Conservation (phyloP, 345 rosid genomes). For the Syzygium aromaticum region DNA sequence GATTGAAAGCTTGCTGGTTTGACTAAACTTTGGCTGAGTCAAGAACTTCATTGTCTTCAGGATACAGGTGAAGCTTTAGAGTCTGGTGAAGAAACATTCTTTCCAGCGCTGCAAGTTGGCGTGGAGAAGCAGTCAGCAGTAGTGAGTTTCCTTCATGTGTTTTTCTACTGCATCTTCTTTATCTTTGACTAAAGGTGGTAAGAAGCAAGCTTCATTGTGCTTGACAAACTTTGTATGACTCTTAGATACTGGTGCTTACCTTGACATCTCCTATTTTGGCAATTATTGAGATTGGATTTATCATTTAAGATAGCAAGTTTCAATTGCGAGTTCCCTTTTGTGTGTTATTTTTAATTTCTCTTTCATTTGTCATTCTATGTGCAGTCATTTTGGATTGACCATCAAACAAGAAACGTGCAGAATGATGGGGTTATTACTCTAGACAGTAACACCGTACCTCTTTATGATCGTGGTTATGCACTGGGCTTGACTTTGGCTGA, state of each 20-base stretch:
- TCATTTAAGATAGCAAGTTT: neutral
- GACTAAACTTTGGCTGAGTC: neutral
- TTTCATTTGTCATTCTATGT: slow-evolving; percentile 10
- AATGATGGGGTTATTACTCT: slow-evolving; percentile 23
- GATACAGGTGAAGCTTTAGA: slow-evolving; percentile 48
- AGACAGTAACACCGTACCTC: slow-evolving; percentile 53
- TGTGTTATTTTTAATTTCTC: neutral
- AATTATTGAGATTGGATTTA: neutral
- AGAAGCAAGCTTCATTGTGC: neutral
- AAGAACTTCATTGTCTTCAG: slow-evolving; percentile 27
- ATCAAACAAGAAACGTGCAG: slow-evolving; percentile 30
- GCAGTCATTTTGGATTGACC: slow-evolving; percentile 90
- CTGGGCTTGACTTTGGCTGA: slow-evolving; percentile 68
- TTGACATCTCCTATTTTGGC: neutral
- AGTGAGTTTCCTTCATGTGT: slow-evolving; percentile 30
- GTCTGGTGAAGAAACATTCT: slow-evolving; percentile 83
- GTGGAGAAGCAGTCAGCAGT: slow-evolving; percentile 57
- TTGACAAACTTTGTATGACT: neutral
- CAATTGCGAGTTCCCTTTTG: neutral
- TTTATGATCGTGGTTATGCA: slow-evolving; percentile 83
- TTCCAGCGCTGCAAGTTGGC: slow-evolving; percentile 76
- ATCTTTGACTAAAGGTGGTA: neutral
- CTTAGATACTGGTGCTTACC: neutral
- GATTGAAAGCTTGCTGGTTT: neutral
- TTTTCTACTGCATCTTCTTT: neutral